Conservation (phyloP, 306 rosid genomes). For the Vigna radiata region DNA sequence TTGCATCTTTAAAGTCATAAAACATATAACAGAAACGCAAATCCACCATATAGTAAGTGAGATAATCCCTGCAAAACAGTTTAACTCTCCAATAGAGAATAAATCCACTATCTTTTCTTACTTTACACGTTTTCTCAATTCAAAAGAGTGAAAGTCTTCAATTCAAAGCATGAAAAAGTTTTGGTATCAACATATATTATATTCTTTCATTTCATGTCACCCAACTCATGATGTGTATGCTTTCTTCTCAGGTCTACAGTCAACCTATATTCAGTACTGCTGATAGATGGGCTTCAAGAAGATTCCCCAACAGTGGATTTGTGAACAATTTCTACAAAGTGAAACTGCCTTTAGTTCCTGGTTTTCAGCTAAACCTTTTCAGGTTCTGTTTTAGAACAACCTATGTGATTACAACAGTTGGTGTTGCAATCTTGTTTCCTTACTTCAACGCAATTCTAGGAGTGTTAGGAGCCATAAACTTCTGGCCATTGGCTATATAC, state of each 20-base stretch:
- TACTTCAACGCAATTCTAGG: constrained; percentile 86
- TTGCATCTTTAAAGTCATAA: not conserved
- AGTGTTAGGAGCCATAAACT: constrained; percentile 81
- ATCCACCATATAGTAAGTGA: not conserved
- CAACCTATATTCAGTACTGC: constrained; percentile 69
- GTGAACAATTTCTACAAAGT: constrained; percentile 59
- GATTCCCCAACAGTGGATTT: constrained; percentile 66
- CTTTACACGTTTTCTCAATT: not conserved
- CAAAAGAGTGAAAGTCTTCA: not conserved
- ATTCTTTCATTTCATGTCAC: constrained; percentile 19
- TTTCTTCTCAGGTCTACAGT: constrained; percentile 63
- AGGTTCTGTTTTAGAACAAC: constrained; percentile 72
- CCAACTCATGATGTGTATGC: not conserved
- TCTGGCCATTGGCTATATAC: constrained; percentile 88
- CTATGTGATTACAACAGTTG: constrained; percentile 74
- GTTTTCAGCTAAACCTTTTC: constrained; percentile 55
- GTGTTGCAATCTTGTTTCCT: constrained; percentile 70
- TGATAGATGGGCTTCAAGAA: constrained; percentile 65
- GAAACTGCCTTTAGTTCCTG: constrained; percentile 63
- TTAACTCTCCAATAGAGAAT: not conserved
- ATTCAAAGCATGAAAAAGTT: not conserved
- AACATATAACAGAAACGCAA: not conserved
- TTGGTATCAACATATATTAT: not conserved
- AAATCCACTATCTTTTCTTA: not conserved
- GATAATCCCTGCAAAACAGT: not conserved